Evolutionary conservation across 352 stramenopile genomes (phyloP), one percentile per base, ranked within the genome.

Genomic region (Phytophthora macrochlamydospora): DNA sequence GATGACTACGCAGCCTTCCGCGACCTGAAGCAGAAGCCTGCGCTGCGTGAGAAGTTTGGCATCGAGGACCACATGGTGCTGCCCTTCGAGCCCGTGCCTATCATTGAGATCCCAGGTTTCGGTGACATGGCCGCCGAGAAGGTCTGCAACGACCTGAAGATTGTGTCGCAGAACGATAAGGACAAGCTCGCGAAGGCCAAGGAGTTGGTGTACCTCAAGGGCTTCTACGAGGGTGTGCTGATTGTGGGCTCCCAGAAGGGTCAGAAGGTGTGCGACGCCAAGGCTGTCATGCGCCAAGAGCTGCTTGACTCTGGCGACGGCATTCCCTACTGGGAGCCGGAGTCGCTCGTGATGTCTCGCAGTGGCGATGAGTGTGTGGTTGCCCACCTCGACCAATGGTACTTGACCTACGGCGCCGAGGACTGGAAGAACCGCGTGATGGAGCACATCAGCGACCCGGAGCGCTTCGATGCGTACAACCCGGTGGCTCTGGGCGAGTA

Each of bases 381-480:
- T 42, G 98, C 98, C 24, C 96, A 98, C 32, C 93, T 98, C 53
- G 98, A 99, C 88, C 98, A 99, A 85, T 99, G 97, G 98, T 99
- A 99, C 73, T 81, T 99, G 54, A 95, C 92, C 13, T 99, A 99
- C 73, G 98, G 98, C 57, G 97, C 98, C 40, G 96, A 99, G 71
- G 94, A 98, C 59, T 99, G 98, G 98, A 97, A 97, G 66, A 87
- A 97, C 40, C 87, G 91, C 35, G 97, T 99, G 42, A 83, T 97
- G 58, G 85, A 98, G 24, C 97, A 99, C 73, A 95, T 99, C 37
- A 92, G 87, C 62, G 84, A 97, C 74, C 77, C 87, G 4, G 78
- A 97, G 44, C 92, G 65, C 8, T 99, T 99, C 69, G 88, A 98
- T 54, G 90, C 96, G 7, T 99, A 99, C 81, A 98, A 98, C 75